Evolutionary conservation across 257 asterid genomes (phyloP).

Genomic region (Petrea volubilis): DNA sequence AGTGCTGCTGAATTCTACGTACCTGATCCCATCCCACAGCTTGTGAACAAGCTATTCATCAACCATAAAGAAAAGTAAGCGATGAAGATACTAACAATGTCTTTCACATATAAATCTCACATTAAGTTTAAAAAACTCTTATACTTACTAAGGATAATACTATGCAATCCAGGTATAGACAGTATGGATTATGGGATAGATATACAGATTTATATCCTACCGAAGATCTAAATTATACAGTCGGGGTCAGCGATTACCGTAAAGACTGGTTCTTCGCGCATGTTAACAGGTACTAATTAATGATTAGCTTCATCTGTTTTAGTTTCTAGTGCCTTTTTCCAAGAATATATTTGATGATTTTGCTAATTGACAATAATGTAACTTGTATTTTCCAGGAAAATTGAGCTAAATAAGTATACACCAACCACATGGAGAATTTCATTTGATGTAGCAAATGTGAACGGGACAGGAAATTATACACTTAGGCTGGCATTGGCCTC

Average conservation of each 20-base stretch:
- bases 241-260: conserved; percentile 43
- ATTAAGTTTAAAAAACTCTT: background rate
- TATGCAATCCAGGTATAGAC: conserved; percentile 42
- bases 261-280: conserved; percentile 70
- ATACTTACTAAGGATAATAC: background rate
- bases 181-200: conserved; percentile 62
- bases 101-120: background rate
- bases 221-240: conserved; percentile 42
- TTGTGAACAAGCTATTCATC: conserved; percentile 36
- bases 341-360: background rate
- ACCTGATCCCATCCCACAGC: conserved; percentile 48
- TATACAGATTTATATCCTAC: conserved; percentile 50
- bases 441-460: conserved; percentile 42
- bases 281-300: conserved; percentile 43
- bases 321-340: background rate
- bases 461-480: conserved; percentile 35
- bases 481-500: conserved; percentile 77
- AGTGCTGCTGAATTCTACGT: conserved; percentile 56
- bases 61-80: conserved; percentile 42
- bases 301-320: background rate
- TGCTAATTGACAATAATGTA: background rate
- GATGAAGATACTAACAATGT: background rate
- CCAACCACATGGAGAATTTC: conserved; percentile 68
- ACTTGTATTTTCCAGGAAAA: conserved; percentile 36
- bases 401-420: background rate